Evolutionary conservation across 306 rosid genomes (phyloP), one percentile per base, ranked within the genome.

Genomic region (Betula pendula): DNA sequence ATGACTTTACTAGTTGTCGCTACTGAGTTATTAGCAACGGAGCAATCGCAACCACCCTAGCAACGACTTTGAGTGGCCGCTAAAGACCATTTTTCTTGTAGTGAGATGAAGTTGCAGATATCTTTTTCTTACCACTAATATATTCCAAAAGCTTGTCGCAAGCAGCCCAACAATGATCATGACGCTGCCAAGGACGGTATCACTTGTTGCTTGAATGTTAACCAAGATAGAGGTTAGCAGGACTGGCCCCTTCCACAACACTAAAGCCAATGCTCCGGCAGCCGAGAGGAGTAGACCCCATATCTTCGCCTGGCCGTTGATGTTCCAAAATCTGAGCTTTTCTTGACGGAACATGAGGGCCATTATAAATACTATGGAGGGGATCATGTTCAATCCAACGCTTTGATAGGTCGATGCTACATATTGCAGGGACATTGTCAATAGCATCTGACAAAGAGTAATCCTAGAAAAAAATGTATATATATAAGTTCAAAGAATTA

Each of bases 381-480:
- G 75, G 45, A 71, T 44, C 75, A 71, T 19, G 75, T 71, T 71
- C 62, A 71, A 13, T 10, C 62, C 75, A 29, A 71, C 45, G 42
- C 75, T 51, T 51, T 71, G 45, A n/a, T 48, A 71, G 10, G 59
- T 71, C 27, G 75, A 71, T 6, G 40, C 44, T 5, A 50, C 14
- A 71, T 8, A 71, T 35, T 71, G 45, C 29, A 71, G 60, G 3
- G 75, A 49, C 63, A 51, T 12, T 33, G 63, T 49, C 27, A 71
- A 31, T 31, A 71, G 60, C 13, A 71, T 17, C 44, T 51, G 75
- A 35, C 75, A 29, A 12, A 71, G 65, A 48, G 75, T 50, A 31
- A 71, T 50, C 75, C 75, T 51, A 51, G 7, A 71, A 15, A 71
- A 4, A 25, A 48, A 15, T 3, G 20, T 8, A 10, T 11, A 65